Evolutionary conservation across 192 early-diverging fungal species (phyloP).

Genomic region (Coemansia sp.): DNA sequence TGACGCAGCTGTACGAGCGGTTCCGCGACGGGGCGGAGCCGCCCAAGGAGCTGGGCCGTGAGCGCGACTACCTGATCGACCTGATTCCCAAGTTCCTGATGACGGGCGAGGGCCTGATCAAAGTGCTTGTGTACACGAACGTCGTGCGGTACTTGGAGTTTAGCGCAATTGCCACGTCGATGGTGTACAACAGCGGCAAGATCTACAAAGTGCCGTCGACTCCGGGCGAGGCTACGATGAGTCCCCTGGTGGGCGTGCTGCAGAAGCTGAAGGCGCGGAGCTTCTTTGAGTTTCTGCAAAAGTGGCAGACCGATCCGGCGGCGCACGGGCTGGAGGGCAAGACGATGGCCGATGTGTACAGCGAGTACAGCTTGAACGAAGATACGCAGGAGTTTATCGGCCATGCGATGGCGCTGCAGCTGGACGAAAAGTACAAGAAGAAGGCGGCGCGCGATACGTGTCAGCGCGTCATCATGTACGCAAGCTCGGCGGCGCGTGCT

Average conservation of each 20-base stretch:
- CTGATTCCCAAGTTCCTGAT: conserved; percentile 99
- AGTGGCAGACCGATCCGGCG: conserved; percentile 78
- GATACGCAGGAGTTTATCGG: conserved; percentile 98
- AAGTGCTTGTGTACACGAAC: conserved; percentile 95
- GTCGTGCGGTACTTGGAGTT: conserved; percentile 98
- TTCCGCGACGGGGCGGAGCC: conserved; percentile 60
- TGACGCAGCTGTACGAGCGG: conserved; percentile 84
- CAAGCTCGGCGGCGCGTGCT: conserved; percentile 79
- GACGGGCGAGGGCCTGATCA: conserved; percentile 97
- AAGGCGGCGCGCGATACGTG: conserved; percentile 81
- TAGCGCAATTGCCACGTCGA: conserved; percentile 91
- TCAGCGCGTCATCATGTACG: conserved; percentile 89
- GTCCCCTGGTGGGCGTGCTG: conserved; percentile 87
- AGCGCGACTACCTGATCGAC: conserved; percentile 96
- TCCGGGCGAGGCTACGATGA: conserved; percentile 80
- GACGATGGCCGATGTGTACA: conserved; percentile 84
- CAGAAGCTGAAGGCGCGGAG: conserved; percentile 91
- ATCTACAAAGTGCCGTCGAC: conserved; percentile 96
- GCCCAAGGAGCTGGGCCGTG: conserved; percentile 61
- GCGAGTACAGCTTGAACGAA: conserved; percentile 86
- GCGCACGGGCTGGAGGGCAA: conserved; percentile 69
- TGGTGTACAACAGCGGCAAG: conserved; percentile 84
- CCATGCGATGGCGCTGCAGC: conserved; percentile 93
- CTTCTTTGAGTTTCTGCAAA: conserved; percentile 96
- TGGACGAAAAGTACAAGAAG: conserved; percentile 80